Base-by-base conservation (phyloP, 2,329 filamentous ascomycete genomes). In the Graphiopsis chlorocephala region DNA sequence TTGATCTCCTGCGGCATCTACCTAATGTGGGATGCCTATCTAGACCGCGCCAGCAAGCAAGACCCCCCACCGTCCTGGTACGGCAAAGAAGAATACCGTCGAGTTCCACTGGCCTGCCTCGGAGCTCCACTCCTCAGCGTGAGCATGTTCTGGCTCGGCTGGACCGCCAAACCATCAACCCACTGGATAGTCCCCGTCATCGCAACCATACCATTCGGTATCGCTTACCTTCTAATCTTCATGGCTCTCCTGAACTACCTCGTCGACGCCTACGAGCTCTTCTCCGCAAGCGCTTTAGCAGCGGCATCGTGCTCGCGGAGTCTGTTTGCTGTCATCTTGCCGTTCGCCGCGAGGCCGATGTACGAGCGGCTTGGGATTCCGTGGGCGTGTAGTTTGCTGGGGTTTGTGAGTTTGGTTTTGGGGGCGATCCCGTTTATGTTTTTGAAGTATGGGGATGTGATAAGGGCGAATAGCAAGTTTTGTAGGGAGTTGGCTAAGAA, bases 281-380 rank as follows among this genome's bases (percentile, higher is more conserved):
- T 91, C 74, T 90, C 90, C 28, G 90, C 90, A 55, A 88, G 85
- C 65, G 92, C 92, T 4, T 83, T 97, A 76, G 92, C 93, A 14
- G 92, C 92, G 52, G 95, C 96, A 72, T 90, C 89, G 55, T 91
- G 95, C 75, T 85, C 90, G 64, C 85, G 93, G 61, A 92, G 89
- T 68, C 82, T 84, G 23, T 95, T 96, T 80, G 93, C 90, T 66
- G 92, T 91, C 0, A 74, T 80, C 2, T 61, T 82, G 25, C 81
- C 81, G 10, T 83, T 83, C 68, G 80, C 79, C 0, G 78, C 80
- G 29, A 73, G 72, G 56, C 79, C 81, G 0, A 79, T 93, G 88
- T 94, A 92, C 73, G 75, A 84, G 10, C 82, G 79, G 28, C 81
- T 93, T 26, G 90, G 90, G 17, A 85, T 88, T 65, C 86, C 89